Conservation (phyloP, 2,329 filamentous ascomycete species). For the Calonectria pseudoreteaudii region DNA sequence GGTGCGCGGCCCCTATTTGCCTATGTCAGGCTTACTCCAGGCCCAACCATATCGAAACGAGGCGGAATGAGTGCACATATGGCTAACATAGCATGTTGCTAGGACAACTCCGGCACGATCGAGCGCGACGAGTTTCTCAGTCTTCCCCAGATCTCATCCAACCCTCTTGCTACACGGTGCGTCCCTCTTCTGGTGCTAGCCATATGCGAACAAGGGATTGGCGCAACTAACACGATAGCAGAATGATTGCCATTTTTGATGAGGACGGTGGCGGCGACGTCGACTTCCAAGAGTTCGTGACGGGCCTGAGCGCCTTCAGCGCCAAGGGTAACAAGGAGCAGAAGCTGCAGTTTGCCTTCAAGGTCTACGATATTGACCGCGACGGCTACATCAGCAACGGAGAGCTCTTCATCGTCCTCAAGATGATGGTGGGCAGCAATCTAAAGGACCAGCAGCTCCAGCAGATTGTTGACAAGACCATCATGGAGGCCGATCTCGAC, state of each 20-base stretch:
- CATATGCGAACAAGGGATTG: slow-evolving; percentile 20
- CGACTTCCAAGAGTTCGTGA: slow-evolving; percentile 99
- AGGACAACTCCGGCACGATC: slow-evolving; percentile 99
- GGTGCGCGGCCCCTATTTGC: slow-evolving; percentile 62
- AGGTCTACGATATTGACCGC: slow-evolving; percentile 99
- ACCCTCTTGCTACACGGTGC: slow-evolving; percentile 94
- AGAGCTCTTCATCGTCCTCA: slow-evolving; percentile 98
- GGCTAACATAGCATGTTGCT: slow-evolving; percentile 9
- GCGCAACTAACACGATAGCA: slow-evolving; percentile 46
- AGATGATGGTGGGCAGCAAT: slow-evolving; percentile 99
- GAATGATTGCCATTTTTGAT: slow-evolving; percentile 99
- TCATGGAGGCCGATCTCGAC: slow-evolving; percentile 98
- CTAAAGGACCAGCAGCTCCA: slow-evolving; percentile 98
- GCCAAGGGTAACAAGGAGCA: slow-evolving; percentile 99
- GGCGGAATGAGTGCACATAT: background rate
- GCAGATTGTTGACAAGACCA: slow-evolving; percentile 99
- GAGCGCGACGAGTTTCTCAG: slow-evolving; percentile 98
- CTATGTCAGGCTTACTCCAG: background rate
- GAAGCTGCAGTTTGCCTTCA: slow-evolving; percentile 97
- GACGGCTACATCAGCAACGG: slow-evolving; percentile 99
- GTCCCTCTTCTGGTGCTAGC: slow-evolving; percentile 26
- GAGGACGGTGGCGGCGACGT: slow-evolving; percentile 98
- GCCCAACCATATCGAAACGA: background rate
- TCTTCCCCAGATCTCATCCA: slow-evolving; percentile 96
- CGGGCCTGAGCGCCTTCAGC: slow-evolving; percentile 93